Percentiles rank a stretch among this genome's conserved stretches.
Evolutionary conservation across 2,329 filamentous ascomycete genomes (phyloP).

Genomic region (Trichoderma sp.): DNA sequence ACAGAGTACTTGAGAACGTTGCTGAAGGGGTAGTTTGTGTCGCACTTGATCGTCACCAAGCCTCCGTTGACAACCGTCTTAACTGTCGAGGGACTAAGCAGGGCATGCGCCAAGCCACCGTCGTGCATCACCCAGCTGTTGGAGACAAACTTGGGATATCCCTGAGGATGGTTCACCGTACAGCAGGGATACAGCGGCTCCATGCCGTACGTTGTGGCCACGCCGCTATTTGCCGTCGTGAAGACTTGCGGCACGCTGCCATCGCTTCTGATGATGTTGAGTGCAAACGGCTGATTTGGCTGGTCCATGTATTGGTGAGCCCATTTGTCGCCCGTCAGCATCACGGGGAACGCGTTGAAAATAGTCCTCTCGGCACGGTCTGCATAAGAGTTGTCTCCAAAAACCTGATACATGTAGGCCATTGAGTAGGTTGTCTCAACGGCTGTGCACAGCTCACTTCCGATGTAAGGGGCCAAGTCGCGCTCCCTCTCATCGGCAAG

Average conservation of each 20-base stretch:
- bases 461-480: constrained; percentile 37
- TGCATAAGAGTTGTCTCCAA: constrained; percentile 40
- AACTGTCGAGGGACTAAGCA: constrained; percentile 46
- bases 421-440: constrained; percentile 35
- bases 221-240: constrained; percentile 44
- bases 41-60: constrained; percentile 40
- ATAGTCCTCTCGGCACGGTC: constrained; percentile 50
- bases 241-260: constrained; percentile 34
- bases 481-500: constrained; percentile 41
- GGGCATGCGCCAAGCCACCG: constrained; percentile 47
- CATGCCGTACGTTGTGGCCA: constrained; percentile 44
- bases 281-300: constrained; percentile 50
- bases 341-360: constrained; percentile 54
- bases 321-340: constrained; percentile 52
- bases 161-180: constrained; percentile 57
- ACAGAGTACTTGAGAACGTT: constrained; percentile 30
- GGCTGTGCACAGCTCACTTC: constrained; percentile 36
- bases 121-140: constrained; percentile 44
- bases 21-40: constrained; percentile 46
- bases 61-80: constrained; percentile 34
- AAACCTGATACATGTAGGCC: constrained; percentile 33
- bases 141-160: constrained; percentile 53
- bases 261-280: constrained; percentile 38
- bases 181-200: constrained; percentile 54
- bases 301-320: constrained; percentile 53